Conservation (phyloP, 2,329 filamentous ascomycete genomes). For the Madurella fahalii region DNA sequence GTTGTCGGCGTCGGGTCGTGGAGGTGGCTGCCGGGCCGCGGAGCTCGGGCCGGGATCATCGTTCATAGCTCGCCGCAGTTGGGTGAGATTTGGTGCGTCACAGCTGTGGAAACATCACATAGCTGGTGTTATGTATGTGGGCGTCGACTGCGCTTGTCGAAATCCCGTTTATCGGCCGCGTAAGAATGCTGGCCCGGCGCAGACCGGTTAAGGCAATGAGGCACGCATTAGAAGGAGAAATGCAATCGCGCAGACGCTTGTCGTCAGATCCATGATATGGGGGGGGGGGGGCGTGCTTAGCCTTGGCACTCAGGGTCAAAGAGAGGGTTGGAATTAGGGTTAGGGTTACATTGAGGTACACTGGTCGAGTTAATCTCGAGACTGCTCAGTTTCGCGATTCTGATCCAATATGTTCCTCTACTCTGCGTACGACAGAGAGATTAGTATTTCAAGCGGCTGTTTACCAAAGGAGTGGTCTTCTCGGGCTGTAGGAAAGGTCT, state of each 20-base stretch:
- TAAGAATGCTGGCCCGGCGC: not conserved
- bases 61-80: constrained; percentile 40
- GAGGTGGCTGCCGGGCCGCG: constrained; percentile 32
- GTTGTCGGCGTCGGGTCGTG: constrained; percentile 9
- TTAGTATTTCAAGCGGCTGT: no score
- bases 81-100: constrained; percentile 9
- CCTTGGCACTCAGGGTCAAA: not conserved
- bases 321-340: not conserved
- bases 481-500: no score
- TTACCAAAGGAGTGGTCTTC: no score
- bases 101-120: constrained; percentile 11
- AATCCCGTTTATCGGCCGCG: not conserved
- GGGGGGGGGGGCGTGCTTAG: not conserved
- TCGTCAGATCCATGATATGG: not conserved
- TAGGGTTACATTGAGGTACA: not conserved
- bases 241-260: not conserved
- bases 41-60: constrained; percentile 42
- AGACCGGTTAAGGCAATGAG: not conserved
- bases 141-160: not conserved
- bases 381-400: no score
- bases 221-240: not conserved
- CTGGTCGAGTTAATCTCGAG: no score
- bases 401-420: no score
- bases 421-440: no score
- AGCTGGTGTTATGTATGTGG: not conserved